Percentiles rank a stretch among this genome's conserved stretches.
These are phyloP conservation scores for Cryomyces minteri DNA, from an alignment of 495 filamentous ascomycete species.

Conservation along the genomic window DNA sequence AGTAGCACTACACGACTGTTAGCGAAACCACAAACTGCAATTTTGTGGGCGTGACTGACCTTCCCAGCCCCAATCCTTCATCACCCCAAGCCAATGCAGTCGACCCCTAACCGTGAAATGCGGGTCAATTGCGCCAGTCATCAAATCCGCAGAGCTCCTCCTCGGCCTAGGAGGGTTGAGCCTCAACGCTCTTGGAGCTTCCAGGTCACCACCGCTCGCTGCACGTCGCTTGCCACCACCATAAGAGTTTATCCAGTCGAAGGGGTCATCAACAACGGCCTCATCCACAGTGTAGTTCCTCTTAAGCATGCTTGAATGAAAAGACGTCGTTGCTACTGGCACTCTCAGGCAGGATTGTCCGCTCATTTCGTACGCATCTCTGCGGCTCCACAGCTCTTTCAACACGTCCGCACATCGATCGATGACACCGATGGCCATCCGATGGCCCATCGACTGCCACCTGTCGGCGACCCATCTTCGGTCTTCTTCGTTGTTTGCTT, in stretches of 20 bases:
- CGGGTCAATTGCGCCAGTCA: conserved; percentile 32
- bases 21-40: no score
- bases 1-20: no score
- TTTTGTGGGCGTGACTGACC: conserved; percentile 25
- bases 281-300: not conserved
- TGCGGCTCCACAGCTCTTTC: conserved; percentile 34
- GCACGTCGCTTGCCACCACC: not conserved
- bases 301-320: not conserved
- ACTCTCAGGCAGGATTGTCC: not conserved
- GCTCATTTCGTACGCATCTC: conserved; percentile 27
- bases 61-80: conserved; percentile 69
- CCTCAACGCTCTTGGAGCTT: not conserved
- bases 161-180: not conserved
- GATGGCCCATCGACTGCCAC: conserved; percentile 41
- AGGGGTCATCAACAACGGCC: not conserved
- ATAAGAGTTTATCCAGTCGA: not conserved
- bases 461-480: conserved; percentile 49
- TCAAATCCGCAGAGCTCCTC: conserved; percentile 4
- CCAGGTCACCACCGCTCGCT: not conserved
- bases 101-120: conserved; percentile 48
- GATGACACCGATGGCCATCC: conserved; percentile 55
- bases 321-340: conserved; percentile 7
- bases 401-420: conserved; percentile 42
- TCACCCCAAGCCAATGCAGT: conserved; percentile 62
- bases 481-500: conserved; percentile 40